These are phyloP conservation scores for Sungouiella blattae DNA, from an alignment of 805 yeast species.

Conservation along the genomic window DNA sequence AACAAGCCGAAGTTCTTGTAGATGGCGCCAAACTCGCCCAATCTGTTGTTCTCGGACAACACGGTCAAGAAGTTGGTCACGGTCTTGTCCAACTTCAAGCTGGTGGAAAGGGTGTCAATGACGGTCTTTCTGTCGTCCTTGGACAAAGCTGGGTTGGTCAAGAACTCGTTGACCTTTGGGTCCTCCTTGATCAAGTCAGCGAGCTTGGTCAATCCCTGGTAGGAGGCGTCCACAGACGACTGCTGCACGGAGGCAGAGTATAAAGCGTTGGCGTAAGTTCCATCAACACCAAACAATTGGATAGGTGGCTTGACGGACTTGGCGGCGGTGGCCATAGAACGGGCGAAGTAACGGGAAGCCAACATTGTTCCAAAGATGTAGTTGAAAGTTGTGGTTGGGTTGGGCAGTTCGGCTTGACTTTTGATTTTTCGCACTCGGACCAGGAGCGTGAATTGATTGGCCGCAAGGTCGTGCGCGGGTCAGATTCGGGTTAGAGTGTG, in stretches of 20 bases:
- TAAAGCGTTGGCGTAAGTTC: slow-evolving; percentile 94
- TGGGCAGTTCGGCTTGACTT: no score
- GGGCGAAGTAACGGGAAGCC: slow-evolving; percentile 64
- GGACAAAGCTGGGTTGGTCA: slow-evolving; percentile 82
- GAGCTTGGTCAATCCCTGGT: slow-evolving; percentile 60
- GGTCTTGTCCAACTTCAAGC: slow-evolving; percentile 57
- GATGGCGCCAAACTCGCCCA: slow-evolving; percentile 62
- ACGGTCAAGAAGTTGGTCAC: slow-evolving; percentile 78
- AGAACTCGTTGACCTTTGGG: slow-evolving; percentile 54
- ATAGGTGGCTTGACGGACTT: slow-evolving; percentile 76
- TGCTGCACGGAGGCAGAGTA: slow-evolving; percentile 87
- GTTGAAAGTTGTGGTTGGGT: slow-evolving; percentile 2
- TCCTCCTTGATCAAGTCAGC: slow-evolving; percentile 57
- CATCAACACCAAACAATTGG: slow-evolving; percentile 91
- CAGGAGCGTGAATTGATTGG: slow-evolving; percentile 10
- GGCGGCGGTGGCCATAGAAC: slow-evolving; percentile 72
- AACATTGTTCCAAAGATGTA: slow-evolving; percentile 20
- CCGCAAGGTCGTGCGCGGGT: slow-evolving; percentile 9
- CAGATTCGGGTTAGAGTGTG: no score
- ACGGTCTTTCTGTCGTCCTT: slow-evolving; percentile 69
- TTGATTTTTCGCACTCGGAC: slow-evolving; percentile 7
- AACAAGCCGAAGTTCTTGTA: slow-evolving; percentile 69
- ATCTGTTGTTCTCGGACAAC: slow-evolving; percentile 92
- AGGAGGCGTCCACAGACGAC: slow-evolving; percentile 68
- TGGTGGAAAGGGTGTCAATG: slow-evolving; percentile 53